These are phyloP conservation scores for Vanderwaltozyma verrucispora DNA, from an alignment of 805 yeast genomes.

Conservation along the genomic window DNA sequence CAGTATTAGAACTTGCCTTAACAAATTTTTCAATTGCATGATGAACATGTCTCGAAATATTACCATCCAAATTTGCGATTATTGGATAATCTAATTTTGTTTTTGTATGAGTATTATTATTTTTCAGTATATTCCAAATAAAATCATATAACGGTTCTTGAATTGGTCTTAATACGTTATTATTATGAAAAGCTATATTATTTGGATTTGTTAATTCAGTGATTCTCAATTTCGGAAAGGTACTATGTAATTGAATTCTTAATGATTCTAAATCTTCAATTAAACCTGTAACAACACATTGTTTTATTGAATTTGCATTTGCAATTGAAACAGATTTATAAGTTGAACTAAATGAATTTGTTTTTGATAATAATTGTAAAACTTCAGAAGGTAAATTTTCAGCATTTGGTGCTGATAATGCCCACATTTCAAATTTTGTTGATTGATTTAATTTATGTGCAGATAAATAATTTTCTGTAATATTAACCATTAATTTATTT, in stretches of 20 bases:
- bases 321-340: conserved; percentile 18
- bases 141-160: conserved; percentile 27
- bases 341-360: conserved; percentile 1
- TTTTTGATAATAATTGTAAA: conserved; percentile 2
- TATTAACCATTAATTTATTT: conserved; percentile 26
- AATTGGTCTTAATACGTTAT: conserved; percentile 21
- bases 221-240: conserved; percentile 18
- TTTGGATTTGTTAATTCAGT: conserved; percentile 24
- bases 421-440: conserved; percentile 25
- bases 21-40: conserved; percentile 28
- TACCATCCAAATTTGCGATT: conserved; percentile 25
- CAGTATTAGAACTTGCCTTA: conserved; percentile 24
- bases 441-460: conserved; percentile 19
- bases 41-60: conserved; percentile 17
- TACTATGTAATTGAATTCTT: conserved; percentile 14
- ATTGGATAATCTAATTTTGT: conserved; percentile 22
- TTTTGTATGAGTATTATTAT: conserved; percentile 17
- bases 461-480: conserved; percentile 19
- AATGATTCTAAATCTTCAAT: conserved; percentile 20
- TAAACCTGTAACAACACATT: conserved; percentile 27
- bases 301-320: conserved; percentile 24
- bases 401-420: conserved; percentile 23
- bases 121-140: conserved; percentile 24
- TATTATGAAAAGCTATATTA: conserved; percentile 28
- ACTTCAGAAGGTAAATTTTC: conserved; percentile 13